Conservation (phyloP, 2,329 filamentous ascomycete species). For the Coniochaeta sp. region DNA sequence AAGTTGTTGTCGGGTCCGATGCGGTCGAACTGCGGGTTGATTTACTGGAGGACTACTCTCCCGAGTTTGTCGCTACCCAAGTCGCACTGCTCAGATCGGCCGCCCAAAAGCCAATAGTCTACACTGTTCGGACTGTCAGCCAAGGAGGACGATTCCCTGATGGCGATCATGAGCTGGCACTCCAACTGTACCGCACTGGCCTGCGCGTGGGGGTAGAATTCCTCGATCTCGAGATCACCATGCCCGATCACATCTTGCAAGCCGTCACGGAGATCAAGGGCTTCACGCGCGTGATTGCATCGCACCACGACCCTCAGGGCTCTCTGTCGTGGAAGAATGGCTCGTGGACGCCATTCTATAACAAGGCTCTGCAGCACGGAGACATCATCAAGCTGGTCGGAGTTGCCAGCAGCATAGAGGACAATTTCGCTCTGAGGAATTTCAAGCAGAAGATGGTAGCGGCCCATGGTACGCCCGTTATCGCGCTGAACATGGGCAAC, state of each 20-base stretch:
- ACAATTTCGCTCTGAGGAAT: slow-evolving; percentile 77
- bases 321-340: slow-evolving; percentile 82
- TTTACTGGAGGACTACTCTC: slow-evolving; percentile 66
- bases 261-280: slow-evolving; percentile 60
- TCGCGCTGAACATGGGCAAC: slow-evolving; percentile 92
- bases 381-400: slow-evolving; percentile 95
- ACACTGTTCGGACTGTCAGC: slow-evolving; percentile 77
- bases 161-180: slow-evolving; percentile 59
- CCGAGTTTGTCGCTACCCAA: slow-evolving; percentile 76
- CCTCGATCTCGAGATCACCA: slow-evolving; percentile 85
- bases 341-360: slow-evolving; percentile 89
- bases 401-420: slow-evolving; percentile 64
- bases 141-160: slow-evolving; percentile 90
- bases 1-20: slow-evolving; percentile 77
- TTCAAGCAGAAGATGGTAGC: slow-evolving; percentile 73
- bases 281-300: slow-evolving; percentile 80
- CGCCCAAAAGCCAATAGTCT: slow-evolving; percentile 76
- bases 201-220: slow-evolving; percentile 85
- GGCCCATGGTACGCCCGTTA: slow-evolving; percentile 74
- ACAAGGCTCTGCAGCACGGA: slow-evolving; percentile 80
- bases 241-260: slow-evolving; percentile 69
- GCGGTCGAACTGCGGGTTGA: slow-evolving; percentile 94
- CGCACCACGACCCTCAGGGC: slow-evolving; percentile 82
- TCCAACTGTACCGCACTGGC: slow-evolving; percentile 69
- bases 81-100: slow-evolving; percentile 69